Evolutionary conservation across 495 filamentous ascomycete genomes (phyloP).

Genomic region (Aspergillus ellipticus): DNA sequence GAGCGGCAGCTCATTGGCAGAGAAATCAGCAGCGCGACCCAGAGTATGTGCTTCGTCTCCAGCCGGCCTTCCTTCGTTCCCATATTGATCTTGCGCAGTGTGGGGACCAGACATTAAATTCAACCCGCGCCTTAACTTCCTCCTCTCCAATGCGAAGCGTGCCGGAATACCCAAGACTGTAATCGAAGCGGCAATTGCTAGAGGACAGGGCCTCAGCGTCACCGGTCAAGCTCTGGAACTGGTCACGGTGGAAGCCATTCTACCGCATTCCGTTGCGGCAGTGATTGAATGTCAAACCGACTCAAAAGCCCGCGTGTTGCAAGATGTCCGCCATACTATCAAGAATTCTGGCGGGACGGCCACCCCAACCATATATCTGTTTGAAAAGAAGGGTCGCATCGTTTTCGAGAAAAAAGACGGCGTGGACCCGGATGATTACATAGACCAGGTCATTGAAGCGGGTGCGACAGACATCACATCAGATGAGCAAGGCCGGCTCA

Average conservation of each 20-base stretch:
- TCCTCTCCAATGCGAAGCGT: constrained; percentile 79
- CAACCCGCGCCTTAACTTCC: constrained; percentile 70
- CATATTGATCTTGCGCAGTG: constrained; percentile 28
- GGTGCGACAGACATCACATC: constrained; percentile 77
- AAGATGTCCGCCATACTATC: constrained; percentile 64
- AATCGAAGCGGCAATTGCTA: constrained; percentile 80
- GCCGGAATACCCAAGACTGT: constrained; percentile 75
- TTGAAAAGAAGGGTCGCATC: constrained; percentile 71
- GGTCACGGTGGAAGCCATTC: constrained; percentile 75
- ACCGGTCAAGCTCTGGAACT: constrained; percentile 69
- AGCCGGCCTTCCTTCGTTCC: constrained; percentile 1
- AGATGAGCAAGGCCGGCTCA: constrained; percentile 64
- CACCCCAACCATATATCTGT: constrained; percentile 77
- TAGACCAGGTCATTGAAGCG: constrained; percentile 82
- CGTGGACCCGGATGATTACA: constrained; percentile 63
- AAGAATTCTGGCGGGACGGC: constrained; percentile 64
- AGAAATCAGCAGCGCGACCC: constrained; percentile 52
- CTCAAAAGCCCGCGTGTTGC: constrained; percentile 65
- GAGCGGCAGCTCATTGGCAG: constrained; percentile 47
- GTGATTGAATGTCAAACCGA: constrained; percentile 86
- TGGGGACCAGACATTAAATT: constrained; percentile 64
- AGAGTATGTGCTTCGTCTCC: constrained; percentile 36
- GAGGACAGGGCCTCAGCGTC: constrained; percentile 77
- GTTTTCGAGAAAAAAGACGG: constrained; percentile 62
- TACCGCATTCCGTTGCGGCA: constrained; percentile 71